Percentiles rank a stretch among this genome's conserved stretches.
phyloP scores from a whole-genome alignment of 768 basidiomycete species.

The Leccinum aurantiacum region DNA sequence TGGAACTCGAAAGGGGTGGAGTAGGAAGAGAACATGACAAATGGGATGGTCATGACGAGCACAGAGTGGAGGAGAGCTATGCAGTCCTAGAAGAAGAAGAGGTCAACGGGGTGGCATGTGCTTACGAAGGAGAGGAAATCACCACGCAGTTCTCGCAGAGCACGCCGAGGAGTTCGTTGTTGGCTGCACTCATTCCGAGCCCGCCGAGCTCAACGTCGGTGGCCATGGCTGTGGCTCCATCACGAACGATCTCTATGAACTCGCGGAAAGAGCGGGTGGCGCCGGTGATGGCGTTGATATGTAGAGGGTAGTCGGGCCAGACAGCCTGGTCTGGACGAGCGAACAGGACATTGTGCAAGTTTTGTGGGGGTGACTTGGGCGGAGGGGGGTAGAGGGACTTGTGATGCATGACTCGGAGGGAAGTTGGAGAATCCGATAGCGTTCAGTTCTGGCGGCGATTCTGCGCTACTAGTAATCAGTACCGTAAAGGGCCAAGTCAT shows the following conservation, averaged over 20 bases:
- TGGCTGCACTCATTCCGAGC: conserved; percentile 46
- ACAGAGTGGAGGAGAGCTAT: conserved; percentile 52
- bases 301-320: conserved; percentile 56
- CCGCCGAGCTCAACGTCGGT: conserved; percentile 51
- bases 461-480: too few relatives aligned
- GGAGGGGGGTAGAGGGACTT: conserved; percentile 57
- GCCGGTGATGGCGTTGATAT: conserved; percentile 57
- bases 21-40: conserved; percentile 52
- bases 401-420: conserved; percentile 38
- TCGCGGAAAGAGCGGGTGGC: conserved; percentile 45
- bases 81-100: conserved; percentile 46
- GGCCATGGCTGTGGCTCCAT: conserved; percentile 58
- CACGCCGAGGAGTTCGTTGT: conserved; percentile 64
- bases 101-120: not conserved
- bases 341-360: conserved; percentile 56
- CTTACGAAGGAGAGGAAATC: conserved; percentile 7
- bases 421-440: too few relatives aligned
- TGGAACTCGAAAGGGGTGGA: conserved; percentile 58
- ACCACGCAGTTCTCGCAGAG: conserved; percentile 71
- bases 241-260: conserved; percentile 49
- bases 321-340: conserved; percentile 50
- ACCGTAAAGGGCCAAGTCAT: too few relatives aligned
- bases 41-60: conserved; percentile 49
- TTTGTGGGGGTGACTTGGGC: conserved; percentile 48
- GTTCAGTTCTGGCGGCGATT: too few relatives aligned